Evolutionary conservation across 2,329 filamentous ascomycete genomes (phyloP).

Genomic region (Trichophyton equinum): DNA sequence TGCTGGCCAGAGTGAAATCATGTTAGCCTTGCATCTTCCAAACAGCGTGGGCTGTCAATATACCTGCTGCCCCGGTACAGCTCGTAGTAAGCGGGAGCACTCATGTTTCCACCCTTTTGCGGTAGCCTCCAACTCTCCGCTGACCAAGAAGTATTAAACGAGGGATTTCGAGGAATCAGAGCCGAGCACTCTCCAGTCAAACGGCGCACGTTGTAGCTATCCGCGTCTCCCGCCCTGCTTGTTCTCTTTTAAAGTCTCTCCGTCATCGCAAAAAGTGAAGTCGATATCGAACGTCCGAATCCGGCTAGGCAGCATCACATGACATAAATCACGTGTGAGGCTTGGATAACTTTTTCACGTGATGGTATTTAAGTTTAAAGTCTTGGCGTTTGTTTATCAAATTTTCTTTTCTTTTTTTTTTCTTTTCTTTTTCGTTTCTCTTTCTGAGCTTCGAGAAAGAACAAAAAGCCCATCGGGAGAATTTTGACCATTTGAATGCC

Average conservation of each 20-base stretch:
- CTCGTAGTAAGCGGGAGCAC: constrained; percentile 62
- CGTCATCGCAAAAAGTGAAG: background rate
- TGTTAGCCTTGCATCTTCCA: background rate
- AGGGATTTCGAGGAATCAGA: background rate
- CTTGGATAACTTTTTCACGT: background rate
- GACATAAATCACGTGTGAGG: background rate
- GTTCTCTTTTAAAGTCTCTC: background rate
- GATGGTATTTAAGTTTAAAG: background rate
- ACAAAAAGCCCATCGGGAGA: background rate
- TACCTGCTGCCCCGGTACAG: constrained; percentile 98
- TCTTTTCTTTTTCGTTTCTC: background rate
- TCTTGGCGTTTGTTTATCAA: background rate
- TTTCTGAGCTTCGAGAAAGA: background rate
- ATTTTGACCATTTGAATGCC: background rate
- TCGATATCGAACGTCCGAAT: background rate
- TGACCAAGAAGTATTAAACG: background rate
- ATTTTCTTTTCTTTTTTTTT: background rate
- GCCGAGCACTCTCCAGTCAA: background rate
- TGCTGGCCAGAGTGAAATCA: constrained; percentile 42
- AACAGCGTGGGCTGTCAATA: constrained; percentile 9
- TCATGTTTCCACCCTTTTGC: constrained; percentile 30
- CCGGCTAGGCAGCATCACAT: background rate
- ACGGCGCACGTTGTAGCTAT: background rate
- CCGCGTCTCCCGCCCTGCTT: background rate
- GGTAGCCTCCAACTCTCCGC: background rate